These are phyloP conservation scores for Sonneratia alba DNA, from an alignment of 345 rosid genomes.

Conservation along the genomic window DNA sequence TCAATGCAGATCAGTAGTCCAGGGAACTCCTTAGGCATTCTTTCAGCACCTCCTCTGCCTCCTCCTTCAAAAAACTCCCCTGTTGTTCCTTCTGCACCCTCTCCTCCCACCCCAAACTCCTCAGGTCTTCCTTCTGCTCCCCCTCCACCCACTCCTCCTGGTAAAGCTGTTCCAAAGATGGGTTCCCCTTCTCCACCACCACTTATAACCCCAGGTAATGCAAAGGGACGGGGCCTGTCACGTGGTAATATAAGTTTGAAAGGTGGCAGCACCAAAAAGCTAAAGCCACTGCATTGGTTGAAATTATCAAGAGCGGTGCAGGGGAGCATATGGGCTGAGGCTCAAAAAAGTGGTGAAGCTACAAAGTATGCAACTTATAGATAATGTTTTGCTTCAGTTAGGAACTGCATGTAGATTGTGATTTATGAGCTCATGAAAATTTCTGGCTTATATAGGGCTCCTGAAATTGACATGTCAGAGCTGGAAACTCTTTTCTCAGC, in stretches of 20 bases:
- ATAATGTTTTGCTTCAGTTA: constrained; percentile 9
- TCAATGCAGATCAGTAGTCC: background rate
- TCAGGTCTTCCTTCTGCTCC: constrained; percentile 28
- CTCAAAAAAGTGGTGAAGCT: constrained; percentile 78
- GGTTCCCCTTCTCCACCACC: constrained; percentile 45
- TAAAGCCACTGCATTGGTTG: constrained; percentile 97
- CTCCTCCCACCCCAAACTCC: constrained; percentile 23
- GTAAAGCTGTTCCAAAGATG: constrained; percentile 19
- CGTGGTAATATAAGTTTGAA: constrained; percentile 43
- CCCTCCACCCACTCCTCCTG: constrained; percentile 39
- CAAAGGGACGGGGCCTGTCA: constrained; percentile 52
- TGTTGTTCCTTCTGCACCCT: constrained; percentile 39
- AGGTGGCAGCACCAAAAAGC: constrained; percentile 54
- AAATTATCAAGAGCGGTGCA: constrained; percentile 83
- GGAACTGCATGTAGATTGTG: constrained; percentile 2
- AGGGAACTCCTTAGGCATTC: constrained; percentile 8
- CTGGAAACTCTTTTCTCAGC: constrained; percentile 88
- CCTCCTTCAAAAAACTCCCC: constrained; percentile 10
- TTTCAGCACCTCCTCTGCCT: constrained; percentile 35
- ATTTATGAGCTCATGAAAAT: background rate
- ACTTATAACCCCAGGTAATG: constrained; percentile 33
- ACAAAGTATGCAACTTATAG: constrained; percentile 42
- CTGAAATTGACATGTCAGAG: constrained; percentile 91
- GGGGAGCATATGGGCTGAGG: constrained; percentile 98
- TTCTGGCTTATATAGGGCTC: constrained; percentile 48